Percentiles rank a stretch among this genome's conserved stretches.
These are phyloP conservation scores for Casuarina equisetifolia DNA, from an alignment of 306 rosid species.

Conservation along the genomic window DNA sequence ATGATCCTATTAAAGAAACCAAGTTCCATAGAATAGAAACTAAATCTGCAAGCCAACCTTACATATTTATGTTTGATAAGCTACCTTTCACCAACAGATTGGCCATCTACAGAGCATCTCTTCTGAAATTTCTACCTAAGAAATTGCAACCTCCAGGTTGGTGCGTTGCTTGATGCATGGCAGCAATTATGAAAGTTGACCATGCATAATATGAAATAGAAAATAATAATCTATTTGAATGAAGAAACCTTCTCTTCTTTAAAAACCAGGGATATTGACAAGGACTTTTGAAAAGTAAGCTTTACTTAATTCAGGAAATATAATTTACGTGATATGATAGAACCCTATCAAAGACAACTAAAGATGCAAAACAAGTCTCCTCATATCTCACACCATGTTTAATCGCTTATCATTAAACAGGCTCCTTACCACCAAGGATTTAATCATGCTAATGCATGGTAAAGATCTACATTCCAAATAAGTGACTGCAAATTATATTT, in stretches of 20 bases:
- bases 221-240: not conserved
- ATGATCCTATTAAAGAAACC: not conserved
- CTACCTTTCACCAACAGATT: not conserved
- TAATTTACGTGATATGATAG: not conserved
- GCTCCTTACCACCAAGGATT: not conserved
- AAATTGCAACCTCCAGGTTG: too few species aligned
- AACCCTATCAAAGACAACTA: not conserved
- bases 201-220: not conserved
- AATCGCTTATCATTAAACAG: not conserved
- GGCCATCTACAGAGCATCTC: not conserved
- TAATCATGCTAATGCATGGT: not conserved
- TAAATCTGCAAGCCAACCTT: not conserved
- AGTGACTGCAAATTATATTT: not conserved
- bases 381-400: not conserved
- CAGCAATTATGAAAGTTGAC: not conserved
- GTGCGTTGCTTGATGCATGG: not conserved
- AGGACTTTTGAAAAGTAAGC: not conserved
- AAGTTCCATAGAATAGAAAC: not conserved
- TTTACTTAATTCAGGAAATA: not conserved
- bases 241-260: not conserved
- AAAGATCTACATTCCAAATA: not conserved
- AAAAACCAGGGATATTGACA: not conserved
- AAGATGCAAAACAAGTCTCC: slow-evolving; percentile 15
- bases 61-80: not conserved
- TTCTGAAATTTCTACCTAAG: too few species aligned